Evolutionary conservation across 495 filamentous ascomycete genomes (phyloP), one percentile per base, ranked within the genome.

Genomic region (Penicillium bovifimosum): DNA sequence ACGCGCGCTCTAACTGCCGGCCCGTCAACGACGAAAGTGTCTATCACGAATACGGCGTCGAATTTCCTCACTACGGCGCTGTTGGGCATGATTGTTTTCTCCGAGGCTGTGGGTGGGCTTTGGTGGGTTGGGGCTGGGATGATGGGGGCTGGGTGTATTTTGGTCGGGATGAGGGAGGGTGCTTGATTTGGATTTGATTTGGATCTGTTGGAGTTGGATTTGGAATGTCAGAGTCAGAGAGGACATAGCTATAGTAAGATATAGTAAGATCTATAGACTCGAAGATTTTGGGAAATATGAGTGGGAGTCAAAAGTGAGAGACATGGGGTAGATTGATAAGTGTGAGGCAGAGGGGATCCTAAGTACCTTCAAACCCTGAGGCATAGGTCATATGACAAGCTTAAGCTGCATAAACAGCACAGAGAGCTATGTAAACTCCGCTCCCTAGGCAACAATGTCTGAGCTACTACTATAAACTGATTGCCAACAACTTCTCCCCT

Each of bases 11-110:
- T 98, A 20, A 87, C 90, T 0, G 82, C 84, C 27, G 87, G 86
- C 1, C 76, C 85, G 32, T 95, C 89, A 1, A 95, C 93, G 6
- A 91, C 88, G 0, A 90, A 91, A 58, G 93, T 96, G 38, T 87
- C 85, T 31, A 87, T 98, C 65, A 85, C 96, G 54, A 98, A 98
- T 64, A 96, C 92, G 4, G 86, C 87, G 20, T 76, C 88, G 10
- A 98, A 98, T 73, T 98, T 98, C 73, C 73, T 96, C 59, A 62
- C 93, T 47, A 96, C 92, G 1, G 93, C 93, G 9, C 42, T 97
- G n/a, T 69, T 95, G 20, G 91, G 93, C 0, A 80, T 81, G 61
- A 47, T 83, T 41, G 78, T 95, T 5, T 95, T 95, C 66, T 62
- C 74, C 14, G 89, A 95, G 71, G 61, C 68, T 6, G 73, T 95